Conservation (phyloP, 176 grass and related monocot species). For the Olyra latifolia region DNA sequence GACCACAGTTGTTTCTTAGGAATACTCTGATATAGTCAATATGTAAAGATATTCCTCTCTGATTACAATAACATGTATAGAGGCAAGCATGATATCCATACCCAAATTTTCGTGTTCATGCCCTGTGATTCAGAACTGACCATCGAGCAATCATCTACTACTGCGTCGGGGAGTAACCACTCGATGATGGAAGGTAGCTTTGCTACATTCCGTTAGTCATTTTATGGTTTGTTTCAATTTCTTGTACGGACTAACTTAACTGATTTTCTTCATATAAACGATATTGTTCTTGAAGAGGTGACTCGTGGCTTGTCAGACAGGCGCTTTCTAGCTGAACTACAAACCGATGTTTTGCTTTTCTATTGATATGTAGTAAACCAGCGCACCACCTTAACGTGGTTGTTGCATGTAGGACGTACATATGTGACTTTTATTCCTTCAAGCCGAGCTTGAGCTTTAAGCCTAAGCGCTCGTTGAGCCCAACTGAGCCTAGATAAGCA, state of each 20-base stretch:
- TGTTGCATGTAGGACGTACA: too few species aligned
- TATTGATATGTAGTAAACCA: too few species aligned
- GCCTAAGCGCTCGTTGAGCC: too few species aligned
- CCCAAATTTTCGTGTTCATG: neutral
- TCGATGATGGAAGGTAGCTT: neutral
- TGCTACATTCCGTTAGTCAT: neutral
- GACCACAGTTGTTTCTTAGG: neutral
- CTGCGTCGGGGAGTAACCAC: neutral
- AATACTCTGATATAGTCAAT: neutral
- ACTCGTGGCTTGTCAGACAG: neutral
- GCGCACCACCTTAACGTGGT: too few species aligned
- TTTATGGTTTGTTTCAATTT: neutral
- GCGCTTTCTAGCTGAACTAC: too few species aligned
- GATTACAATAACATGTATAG: neutral
- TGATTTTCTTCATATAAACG: neutral
- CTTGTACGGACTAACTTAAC: neutral
- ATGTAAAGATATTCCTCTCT: neutral
- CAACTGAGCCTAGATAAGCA: too few species aligned
- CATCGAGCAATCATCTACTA: neutral
- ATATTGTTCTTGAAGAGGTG: too few species aligned
- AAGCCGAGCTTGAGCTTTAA: too few species aligned
- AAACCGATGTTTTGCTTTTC: too few species aligned
- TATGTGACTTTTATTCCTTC: too few species aligned
- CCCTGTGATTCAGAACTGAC: neutral
- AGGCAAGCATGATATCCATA: neutral